Evolutionary conservation across 306 rosid genomes (phyloP).

Genomic region (Cicer pinnatifidum): DNA sequence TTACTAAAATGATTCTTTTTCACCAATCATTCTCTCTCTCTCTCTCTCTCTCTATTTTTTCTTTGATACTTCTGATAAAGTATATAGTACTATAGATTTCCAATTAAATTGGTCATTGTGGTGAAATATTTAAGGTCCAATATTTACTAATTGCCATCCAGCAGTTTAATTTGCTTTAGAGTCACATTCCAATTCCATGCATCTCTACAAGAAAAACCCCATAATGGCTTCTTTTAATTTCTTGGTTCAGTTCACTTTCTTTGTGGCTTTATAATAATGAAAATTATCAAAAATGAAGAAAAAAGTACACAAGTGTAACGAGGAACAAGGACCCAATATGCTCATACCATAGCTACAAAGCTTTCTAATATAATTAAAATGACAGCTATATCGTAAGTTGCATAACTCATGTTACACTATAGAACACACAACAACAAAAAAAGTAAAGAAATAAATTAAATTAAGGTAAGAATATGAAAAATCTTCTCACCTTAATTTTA

Average conservation of each 20-base stretch:
- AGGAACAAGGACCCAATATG: background rate
- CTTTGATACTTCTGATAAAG: slow-evolving; percentile 1
- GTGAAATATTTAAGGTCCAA: slow-evolving; percentile 12
- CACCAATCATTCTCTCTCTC: too few species aligned
- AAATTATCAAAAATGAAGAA: background rate
- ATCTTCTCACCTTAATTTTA: slow-evolving; percentile 36
- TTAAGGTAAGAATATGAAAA: slow-evolving; percentile 44
- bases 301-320: slow-evolving; percentile 2
- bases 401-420: slow-evolving; percentile 18
- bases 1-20: too few species aligned
- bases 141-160: slow-evolving; percentile 6
- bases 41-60: background rate
- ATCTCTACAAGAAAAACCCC: slow-evolving; percentile 7
- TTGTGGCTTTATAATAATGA: slow-evolving; percentile 5
- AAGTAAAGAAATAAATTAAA: slow-evolving; percentile 26
- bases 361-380: background rate
- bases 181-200: background rate
- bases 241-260: background rate
- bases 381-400: background rate
- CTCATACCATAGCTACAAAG: background rate
- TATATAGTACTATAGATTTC: background rate
- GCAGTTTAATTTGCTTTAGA: background rate
- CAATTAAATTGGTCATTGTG: background rate
- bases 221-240: background rate
- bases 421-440: slow-evolving; percentile 1